A percentile compares a stretch with the other conserved stretches of the same genome.
Evolutionary conservation across 129 eudicot genomes (phyloP).

Genomic region (Saussurea involucrata): DNA sequence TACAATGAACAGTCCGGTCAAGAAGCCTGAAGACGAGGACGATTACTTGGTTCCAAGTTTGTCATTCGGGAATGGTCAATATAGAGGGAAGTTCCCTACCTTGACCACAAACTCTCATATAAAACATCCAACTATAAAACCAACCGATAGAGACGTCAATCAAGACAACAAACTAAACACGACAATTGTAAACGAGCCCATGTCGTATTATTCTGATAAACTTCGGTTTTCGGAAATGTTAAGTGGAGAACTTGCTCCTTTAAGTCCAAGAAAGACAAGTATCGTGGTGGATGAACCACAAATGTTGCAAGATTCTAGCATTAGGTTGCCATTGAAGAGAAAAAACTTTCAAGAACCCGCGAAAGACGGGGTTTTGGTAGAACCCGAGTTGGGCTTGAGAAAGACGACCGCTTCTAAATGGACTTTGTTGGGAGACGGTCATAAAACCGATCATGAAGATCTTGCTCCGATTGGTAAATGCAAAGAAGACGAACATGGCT

Average conservation of each 20-base stretch:
- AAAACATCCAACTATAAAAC: conserved; percentile 10
- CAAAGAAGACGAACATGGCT: conserved; percentile 9
- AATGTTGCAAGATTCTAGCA: conserved; percentile 18
- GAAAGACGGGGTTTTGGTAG: conserved; percentile 1
- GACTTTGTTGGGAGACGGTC: conserved; percentile 22
- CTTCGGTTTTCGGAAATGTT: conserved; percentile 12
- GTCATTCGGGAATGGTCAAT: conserved; percentile 14
- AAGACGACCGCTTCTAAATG: conserved; percentile 23
- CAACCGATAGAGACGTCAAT: not conserved
- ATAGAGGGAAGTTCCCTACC: conserved; percentile 17
- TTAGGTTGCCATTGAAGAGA: conserved; percentile 17
- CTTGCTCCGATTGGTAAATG: not conserved
- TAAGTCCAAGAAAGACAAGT: conserved; percentile 4
- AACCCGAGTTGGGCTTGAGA: conserved; percentile 16
- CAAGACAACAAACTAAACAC: conserved; percentile 11
- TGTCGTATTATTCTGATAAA: conserved; percentile 12
- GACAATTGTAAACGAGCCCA: conserved; percentile 10
- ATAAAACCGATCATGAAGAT: conserved; percentile 2
- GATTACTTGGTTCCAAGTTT: conserved; percentile 29
- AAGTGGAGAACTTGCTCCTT: conserved; percentile 2
- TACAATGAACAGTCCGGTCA: conserved; percentile 6
- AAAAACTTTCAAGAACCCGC: conserved; percentile 24
- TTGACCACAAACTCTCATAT: conserved; percentile 14
- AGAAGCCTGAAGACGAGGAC: conserved; percentile 33
- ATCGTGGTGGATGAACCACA: conserved; percentile 15